Conservation (phyloP, 768 basidiomycete species). For the Tulasnella sp. region DNA sequence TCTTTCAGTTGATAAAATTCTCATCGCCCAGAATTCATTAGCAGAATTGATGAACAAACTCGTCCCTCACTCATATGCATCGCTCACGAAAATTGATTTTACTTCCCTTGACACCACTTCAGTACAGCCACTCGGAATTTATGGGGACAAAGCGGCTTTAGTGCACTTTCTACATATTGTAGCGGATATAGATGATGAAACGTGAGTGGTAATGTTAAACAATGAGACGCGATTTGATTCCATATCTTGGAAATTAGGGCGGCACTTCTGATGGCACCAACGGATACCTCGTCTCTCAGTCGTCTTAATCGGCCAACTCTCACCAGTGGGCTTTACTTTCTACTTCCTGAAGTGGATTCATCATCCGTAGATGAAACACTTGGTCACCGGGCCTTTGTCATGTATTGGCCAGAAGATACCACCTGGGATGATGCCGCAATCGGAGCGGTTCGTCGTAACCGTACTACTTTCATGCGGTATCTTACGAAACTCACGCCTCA, state of each 20-base stretch:
- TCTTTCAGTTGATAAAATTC: slow-evolving; percentile 42
- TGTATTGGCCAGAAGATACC: slow-evolving; percentile 45
- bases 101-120: slow-evolving; percentile 33
- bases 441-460: slow-evolving; percentile 37
- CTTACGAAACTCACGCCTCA: slow-evolving; percentile 49
- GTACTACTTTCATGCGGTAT: slow-evolving; percentile 52
- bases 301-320: not conserved
- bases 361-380: too few relatives aligned
- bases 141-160: slow-evolving; percentile 42
- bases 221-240: not conserved
- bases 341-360: too few relatives aligned
- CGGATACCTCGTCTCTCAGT: not conserved
- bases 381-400: slow-evolving; percentile 22
- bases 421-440: slow-evolving; percentile 38
- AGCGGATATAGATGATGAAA: slow-evolving; percentile 28
- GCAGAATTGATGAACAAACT: slow-evolving; percentile 36
- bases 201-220: slow-evolving; percentile 26
- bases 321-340: slow-evolving; percentile 11
- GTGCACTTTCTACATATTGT: slow-evolving; percentile 32
- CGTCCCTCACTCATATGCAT: slow-evolving; percentile 39
- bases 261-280: not conserved
- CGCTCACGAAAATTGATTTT: slow-evolving; percentile 46
- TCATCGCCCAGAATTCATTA: slow-evolving; percentile 43
- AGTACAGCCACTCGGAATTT: slow-evolving; percentile 43
- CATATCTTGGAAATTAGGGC: not conserved